These are phyloP conservation scores for Paramecium sonneborni DNA, from an alignment of 73 alveolate genomes.

Conservation along the genomic window DNA sequence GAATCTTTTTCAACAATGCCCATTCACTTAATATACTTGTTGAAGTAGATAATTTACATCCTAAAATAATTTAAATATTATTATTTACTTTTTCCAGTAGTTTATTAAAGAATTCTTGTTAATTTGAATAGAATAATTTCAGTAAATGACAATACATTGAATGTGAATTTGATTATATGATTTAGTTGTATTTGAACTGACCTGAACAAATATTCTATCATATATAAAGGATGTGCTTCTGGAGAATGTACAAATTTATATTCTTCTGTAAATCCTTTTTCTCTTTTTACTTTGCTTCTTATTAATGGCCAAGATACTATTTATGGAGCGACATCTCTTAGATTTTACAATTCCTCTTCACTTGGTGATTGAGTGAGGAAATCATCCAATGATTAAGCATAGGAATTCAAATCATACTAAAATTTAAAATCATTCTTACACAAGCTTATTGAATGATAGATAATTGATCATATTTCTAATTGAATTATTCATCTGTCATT, in stretches of 20 bases:
- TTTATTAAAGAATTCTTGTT: not conserved
- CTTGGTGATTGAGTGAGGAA: not conserved
- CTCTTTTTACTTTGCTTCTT: not conserved
- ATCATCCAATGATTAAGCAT: slow-evolving; percentile 23
- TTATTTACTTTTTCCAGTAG: not conserved
- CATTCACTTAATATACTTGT: not conserved
- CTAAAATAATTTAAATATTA: not conserved
- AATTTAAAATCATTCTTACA: not conserved
- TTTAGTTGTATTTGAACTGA: not conserved
- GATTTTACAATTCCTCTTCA: slow-evolving; percentile 10
- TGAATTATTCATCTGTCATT: not conserved
- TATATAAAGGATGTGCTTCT: not conserved
- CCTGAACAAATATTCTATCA: not conserved
- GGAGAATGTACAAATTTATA: not conserved
- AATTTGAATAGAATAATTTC: not conserved
- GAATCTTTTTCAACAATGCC: not conserved
- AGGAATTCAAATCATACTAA: slow-evolving; percentile 26
- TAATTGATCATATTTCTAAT: not conserved
- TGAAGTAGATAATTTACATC: not conserved
- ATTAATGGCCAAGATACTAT: slow-evolving; percentile 31
- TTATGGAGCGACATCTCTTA: not conserved
- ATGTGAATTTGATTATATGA: not conserved
- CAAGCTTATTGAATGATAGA: not conserved
- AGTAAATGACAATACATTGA: slow-evolving; percentile 13
- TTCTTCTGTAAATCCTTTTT: not conserved